A percentile compares a stretch with the other conserved stretches of the same genome.
phyloP scores from a whole-genome alignment of 495 filamentous ascomycete genomes.

The Lasiosphaeria ovina region DNA sequence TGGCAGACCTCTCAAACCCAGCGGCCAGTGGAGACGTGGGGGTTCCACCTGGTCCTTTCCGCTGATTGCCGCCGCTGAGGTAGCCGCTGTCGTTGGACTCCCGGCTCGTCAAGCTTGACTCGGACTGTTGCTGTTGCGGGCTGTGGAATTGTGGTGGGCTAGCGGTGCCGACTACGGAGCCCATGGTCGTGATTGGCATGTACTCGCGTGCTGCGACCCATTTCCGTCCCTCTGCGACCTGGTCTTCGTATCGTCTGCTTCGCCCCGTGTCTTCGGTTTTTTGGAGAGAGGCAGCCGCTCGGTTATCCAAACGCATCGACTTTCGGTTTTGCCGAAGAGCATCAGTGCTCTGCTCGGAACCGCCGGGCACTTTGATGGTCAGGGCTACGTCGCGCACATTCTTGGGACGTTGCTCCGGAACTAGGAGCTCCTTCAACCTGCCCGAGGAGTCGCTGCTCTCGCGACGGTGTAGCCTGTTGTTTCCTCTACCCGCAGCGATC shows the following conservation, averaged over 20 bases:
- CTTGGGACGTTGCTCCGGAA: no score
- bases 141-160: constrained; percentile 1
- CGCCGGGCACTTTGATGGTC: no score
- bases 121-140: constrained; percentile 14
- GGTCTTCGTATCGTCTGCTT: constrained; percentile 16
- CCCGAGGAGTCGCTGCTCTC: no score
- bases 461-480: background rate
- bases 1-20: background rate
- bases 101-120: constrained; percentile 10
- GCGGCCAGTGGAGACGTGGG: background rate
- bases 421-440: no score
- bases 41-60: background rate
- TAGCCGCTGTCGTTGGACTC: constrained; percentile 26
- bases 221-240: constrained; percentile 18
- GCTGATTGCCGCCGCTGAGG: constrained; percentile 14
- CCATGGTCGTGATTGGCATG: constrained; percentile 7
- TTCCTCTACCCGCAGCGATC: background rate
- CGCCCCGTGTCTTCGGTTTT: constrained; percentile 4
- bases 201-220: constrained; percentile 17
- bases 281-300: background rate
- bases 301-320: background rate
- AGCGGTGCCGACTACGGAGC: background rate
- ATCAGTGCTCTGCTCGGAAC: background rate
- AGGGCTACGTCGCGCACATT: no score
- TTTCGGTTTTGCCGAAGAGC: background rate